A percentile compares a stretch with the other conserved stretches of the same genome.
Conservation (phyloP, 176 grass and related monocot species). For the Phoenix roebelenii region DNA sequence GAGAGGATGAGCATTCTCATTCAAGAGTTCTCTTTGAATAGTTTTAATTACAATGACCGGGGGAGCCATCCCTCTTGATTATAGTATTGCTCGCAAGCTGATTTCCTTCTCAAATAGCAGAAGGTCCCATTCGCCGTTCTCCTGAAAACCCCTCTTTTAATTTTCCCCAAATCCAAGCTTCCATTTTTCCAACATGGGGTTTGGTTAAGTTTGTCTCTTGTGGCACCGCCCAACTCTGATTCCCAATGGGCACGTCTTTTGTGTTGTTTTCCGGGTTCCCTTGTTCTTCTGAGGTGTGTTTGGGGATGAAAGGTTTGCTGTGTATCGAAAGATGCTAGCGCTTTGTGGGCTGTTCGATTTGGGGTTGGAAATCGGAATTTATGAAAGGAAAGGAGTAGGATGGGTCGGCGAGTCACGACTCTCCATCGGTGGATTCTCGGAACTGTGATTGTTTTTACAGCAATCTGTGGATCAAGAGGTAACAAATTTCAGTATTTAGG, state of each 20-base stretch:
- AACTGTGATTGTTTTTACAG: slow-evolving; percentile 5
- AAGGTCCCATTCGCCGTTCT: not conserved
- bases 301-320: slow-evolving; percentile 2
- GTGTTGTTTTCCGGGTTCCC: slow-evolving; percentile 3
- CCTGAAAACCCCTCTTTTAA: slow-evolving; percentile 8
- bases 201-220: slow-evolving; percentile 21
- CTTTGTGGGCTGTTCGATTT: slow-evolving; percentile 25
- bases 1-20: too few relatives aligned
- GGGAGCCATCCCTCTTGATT: not conserved
- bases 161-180: not conserved
- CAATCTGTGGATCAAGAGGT: slow-evolving; percentile 56
- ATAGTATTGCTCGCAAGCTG: not conserved
- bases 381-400: slow-evolving; percentile 14
- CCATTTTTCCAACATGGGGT: slow-evolving; percentile 12
- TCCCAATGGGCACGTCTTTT: slow-evolving; percentile 20
- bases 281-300: not conserved
- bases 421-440: slow-evolving; percentile 33
- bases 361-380: not conserved
- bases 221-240: slow-evolving; percentile 13
- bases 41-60: too few relatives aligned
- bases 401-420: slow-evolving; percentile 20
- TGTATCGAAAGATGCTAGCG: slow-evolving; percentile 13
- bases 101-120: not conserved
- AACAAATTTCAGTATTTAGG: slow-evolving; percentile 13
- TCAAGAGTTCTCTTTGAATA: too few relatives aligned